Conservation (phyloP, 805 yeast species). For the Candida ulmi region DNA sequence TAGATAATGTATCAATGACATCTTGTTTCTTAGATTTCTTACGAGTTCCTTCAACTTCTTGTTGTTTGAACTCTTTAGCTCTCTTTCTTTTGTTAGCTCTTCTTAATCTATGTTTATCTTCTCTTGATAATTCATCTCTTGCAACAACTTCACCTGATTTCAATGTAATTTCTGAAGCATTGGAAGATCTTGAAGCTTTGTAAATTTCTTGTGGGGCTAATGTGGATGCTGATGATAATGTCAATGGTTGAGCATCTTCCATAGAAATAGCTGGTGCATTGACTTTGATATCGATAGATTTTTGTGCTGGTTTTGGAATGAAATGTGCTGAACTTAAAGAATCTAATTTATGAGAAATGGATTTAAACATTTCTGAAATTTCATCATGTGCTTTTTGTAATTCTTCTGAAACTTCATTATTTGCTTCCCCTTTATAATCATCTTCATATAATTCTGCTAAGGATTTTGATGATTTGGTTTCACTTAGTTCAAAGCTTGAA, state of each 20-base stretch:
- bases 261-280: slow-evolving; percentile 76
- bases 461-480: slow-evolving; percentile 79
- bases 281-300: slow-evolving; percentile 73
- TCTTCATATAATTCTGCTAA: slow-evolving; percentile 91
- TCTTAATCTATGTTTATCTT: slow-evolving; percentile 82
- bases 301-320: slow-evolving; percentile 84
- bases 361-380: slow-evolving; percentile 57
- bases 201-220: slow-evolving; percentile 96
- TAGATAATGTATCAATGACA: slow-evolving; percentile 63
- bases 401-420: slow-evolving; percentile 53
- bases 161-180: slow-evolving; percentile 58
- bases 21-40: slow-evolving; percentile 53
- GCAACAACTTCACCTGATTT: slow-evolving; percentile 77
- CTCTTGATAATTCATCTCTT: slow-evolving; percentile 75
- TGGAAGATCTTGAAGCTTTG: slow-evolving; percentile 39
- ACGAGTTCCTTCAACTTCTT: slow-evolving; percentile 27
- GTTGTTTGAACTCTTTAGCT: slow-evolving; percentile 42
- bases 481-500: slow-evolving; percentile 61
- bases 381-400: slow-evolving; percentile 72
- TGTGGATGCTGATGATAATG: slow-evolving; percentile 63
- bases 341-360: slow-evolving; percentile 69
- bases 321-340: slow-evolving; percentile 92
- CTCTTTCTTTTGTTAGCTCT: slow-evolving; percentile 81
- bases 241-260: slow-evolving; percentile 96
- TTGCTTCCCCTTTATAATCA: slow-evolving; percentile 54